These are phyloP conservation scores for Pythium brassicae DNA, from an alignment of 352 stramenopile species.

Conservation along the genomic window DNA sequence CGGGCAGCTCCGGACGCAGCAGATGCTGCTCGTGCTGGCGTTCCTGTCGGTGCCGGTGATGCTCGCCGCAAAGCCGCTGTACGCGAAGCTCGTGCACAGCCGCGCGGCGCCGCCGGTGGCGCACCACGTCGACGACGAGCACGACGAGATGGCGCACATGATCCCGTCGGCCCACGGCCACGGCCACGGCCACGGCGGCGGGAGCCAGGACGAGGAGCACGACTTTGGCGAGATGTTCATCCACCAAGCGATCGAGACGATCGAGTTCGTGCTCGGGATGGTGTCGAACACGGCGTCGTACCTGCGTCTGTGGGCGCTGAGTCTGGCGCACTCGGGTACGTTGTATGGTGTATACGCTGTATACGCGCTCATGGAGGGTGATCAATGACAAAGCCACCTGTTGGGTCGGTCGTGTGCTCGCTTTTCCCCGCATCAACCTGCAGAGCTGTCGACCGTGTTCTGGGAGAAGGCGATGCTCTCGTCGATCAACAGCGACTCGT, in stretches of 20 bases:
- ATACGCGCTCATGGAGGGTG: no score
- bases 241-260: constrained; percentile 99
- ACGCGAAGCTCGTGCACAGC: constrained; percentile 77
- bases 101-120: constrained; percentile 44
- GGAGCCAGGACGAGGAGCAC: constrained; percentile 79
- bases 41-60: constrained; percentile 96
- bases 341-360: constrained; percentile 1
- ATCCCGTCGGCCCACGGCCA: constrained; percentile 32
- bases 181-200: constrained; percentile 25
- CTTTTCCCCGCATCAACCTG: no score
- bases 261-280: constrained; percentile 99
- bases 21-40: constrained; percentile 91
- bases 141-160: constrained; percentile 65
- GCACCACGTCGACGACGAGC: constrained; percentile 76
- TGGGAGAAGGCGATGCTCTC: constrained; percentile 99
- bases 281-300: constrained; percentile 99
- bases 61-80: constrained; percentile 94
- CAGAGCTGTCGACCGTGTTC: constrained; percentile 91
- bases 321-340: constrained; percentile 94
- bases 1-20: constrained; percentile 87
- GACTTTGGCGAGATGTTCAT: constrained; percentile 98
- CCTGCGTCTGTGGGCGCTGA: constrained; percentile 98
- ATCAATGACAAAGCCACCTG: no score
- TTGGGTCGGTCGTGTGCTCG: constrained; percentile 1
- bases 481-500: constrained; percentile 96